Base-by-base conservation (phyloP, 2,329 filamentous ascomycete species). In the Stemphylium vesicarium region DNA sequence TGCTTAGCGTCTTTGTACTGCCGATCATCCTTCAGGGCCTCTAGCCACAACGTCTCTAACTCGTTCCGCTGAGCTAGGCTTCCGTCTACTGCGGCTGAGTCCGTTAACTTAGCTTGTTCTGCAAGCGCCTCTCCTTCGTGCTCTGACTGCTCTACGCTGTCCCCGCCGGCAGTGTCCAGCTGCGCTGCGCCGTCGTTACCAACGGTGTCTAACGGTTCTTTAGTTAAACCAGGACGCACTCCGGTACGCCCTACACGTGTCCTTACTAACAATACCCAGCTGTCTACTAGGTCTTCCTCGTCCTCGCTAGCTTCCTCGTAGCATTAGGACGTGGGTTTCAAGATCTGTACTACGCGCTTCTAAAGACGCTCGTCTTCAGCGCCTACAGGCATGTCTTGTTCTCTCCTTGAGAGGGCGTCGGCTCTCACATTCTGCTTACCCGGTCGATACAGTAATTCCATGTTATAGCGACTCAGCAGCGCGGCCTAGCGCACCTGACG, bases 401-500 rank as follows among this genome's bases (percentile, higher is more conserved):
- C 31, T 33, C 41, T 40, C 26, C n/a, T n/a, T n/a, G n/a, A n/a
- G n/a, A n/a, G n/a, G n/a, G n/a, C n/a, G n/a, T n/a, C n/a, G n/a
- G n/a, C n/a, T n/a, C n/a, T n/a, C n/a, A n/a, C n/a, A n/a, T n/a
- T n/a, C n/a, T n/a, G n/a, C n/a, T n/a, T n/a, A 4, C 50, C 33
- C 16, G 32, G 50, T 10, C 38, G 10, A 22, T 53, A 53, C 2
- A 24, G 31, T 4, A 58, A 22, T 16, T 45, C 40, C 15, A 54
- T 42, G 24, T 52, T 44, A 18, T 22, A 53, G 8, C 33, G 5
- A 0, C 31, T 26, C 4, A 59, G 39, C 8, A 56, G 39, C 7
- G 43, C 15, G 1, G 45, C n/a, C 66, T 51, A 75, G 56, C 63
- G 22, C 1, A 55, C 59, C 59, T 76, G 59, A 20, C 59, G 36